These are phyloP conservation scores for Clonostachys chloroleuca DNA, from an alignment of 2,329 filamentous ascomycete genomes.

Conservation along the genomic window DNA sequence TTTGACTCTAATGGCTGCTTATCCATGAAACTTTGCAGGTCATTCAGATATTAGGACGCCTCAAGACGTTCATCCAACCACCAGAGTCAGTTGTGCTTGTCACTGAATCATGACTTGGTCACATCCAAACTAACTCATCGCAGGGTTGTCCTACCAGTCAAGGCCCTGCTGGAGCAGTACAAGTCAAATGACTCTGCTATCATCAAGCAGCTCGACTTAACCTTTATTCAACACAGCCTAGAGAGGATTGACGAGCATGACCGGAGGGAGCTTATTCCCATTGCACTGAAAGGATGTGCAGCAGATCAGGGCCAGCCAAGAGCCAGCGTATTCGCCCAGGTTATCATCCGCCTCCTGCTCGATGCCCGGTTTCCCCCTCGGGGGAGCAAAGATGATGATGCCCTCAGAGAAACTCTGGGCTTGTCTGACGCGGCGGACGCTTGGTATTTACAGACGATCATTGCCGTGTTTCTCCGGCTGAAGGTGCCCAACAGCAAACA, in stretches of 20 bases:
- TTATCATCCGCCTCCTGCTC: slow-evolving; percentile 73
- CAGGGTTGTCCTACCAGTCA: slow-evolving; percentile 75
- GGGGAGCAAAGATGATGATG: slow-evolving; percentile 72
- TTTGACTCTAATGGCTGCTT: background rate
- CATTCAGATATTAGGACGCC: slow-evolving; percentile 43
- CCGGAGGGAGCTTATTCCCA: slow-evolving; percentile 68
- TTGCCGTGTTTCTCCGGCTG: slow-evolving; percentile 66
- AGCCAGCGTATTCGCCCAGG: slow-evolving; percentile 67
- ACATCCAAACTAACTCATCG: background rate
- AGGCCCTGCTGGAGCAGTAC: slow-evolving; percentile 83
- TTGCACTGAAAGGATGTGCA: slow-evolving; percentile 22
- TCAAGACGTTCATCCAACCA: slow-evolving; percentile 50
- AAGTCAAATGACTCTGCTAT: slow-evolving; percentile 69
- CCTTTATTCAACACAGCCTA: slow-evolving; percentile 82
- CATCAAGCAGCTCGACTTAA: slow-evolving; percentile 82
- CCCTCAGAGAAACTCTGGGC: slow-evolving; percentile 61
- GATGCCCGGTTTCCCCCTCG: slow-evolving; percentile 68
- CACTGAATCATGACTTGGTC: background rate
- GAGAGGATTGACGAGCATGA: slow-evolving; percentile 49
- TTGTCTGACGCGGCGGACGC: slow-evolving; percentile 67
- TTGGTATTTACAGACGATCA: slow-evolving; percentile 66
- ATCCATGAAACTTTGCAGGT: slow-evolving; percentile 25
- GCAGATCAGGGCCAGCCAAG: slow-evolving; percentile 20
- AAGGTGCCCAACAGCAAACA: slow-evolving; percentile 19
- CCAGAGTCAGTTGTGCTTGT: slow-evolving; percentile 34